Conservation (phyloP, 768 basidiomycete genomes). For the Cantharellus anzutake region DNA sequence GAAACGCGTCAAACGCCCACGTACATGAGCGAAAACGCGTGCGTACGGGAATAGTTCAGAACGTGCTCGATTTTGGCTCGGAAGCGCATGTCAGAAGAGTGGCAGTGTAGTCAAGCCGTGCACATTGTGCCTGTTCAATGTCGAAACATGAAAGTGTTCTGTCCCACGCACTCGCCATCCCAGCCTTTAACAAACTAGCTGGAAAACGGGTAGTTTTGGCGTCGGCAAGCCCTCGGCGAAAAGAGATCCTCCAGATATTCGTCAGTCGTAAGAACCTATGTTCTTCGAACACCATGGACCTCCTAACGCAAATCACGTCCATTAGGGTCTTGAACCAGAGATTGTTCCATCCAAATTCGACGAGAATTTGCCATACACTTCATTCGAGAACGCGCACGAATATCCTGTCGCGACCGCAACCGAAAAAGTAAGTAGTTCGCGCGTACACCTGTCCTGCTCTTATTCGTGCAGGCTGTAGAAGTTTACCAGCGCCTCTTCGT, state of each 20-base stretch:
- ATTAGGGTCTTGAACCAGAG: conserved; percentile 45
- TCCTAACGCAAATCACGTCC: neutral
- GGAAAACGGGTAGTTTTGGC: conserved; percentile 72
- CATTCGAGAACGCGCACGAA: conserved; percentile 52
- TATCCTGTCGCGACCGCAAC: conserved; percentile 61
- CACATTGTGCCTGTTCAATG: no score
- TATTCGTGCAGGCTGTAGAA: conserved; percentile 37
- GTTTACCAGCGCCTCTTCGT: conserved; percentile 74
- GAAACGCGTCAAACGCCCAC: neutral
- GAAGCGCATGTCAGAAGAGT: conserved; percentile 31
- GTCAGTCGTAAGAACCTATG: conserved; percentile 26
- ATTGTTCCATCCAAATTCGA: conserved; percentile 60
- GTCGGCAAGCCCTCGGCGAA: conserved; percentile 69
- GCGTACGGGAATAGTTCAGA: conserved; percentile 33
- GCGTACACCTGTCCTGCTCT: neutral
- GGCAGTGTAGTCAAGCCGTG: no score
- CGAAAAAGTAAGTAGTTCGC: conserved; percentile 27
- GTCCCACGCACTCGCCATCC: conserved; percentile 41
- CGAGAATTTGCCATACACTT: conserved; percentile 49
- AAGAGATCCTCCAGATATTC: conserved; percentile 60
- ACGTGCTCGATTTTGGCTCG: conserved; percentile 40
- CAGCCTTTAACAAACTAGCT: conserved; percentile 42
- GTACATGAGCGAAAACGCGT: conserved; percentile 7
- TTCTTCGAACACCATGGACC: neutral
- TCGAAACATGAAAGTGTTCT: conserved; percentile 33